phyloP scores from a whole-genome alignment of 2,329 filamentous ascomycete species.

The Zymoseptoria pseudotritici region DNA sequence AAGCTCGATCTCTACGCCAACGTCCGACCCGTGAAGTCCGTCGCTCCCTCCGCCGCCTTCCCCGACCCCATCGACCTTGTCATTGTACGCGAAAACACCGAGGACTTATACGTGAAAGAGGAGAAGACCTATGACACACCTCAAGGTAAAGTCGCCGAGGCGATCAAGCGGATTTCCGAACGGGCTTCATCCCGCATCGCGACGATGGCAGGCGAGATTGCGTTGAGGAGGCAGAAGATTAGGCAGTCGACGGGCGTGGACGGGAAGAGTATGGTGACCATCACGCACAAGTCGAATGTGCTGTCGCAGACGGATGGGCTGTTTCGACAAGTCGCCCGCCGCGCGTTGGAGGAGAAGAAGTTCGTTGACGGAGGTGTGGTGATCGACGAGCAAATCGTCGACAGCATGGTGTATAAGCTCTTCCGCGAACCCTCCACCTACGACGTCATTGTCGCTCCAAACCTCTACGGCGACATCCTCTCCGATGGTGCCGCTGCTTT shows the following conservation, averaged over 20 bases:
- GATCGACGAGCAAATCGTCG: slow-evolving; percentile 91
- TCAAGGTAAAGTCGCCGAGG: slow-evolving; percentile 80
- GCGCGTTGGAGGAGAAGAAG: slow-evolving; percentile 58
- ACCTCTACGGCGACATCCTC: slow-evolving; percentile 94
- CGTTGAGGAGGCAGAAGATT: slow-evolving; percentile 74
- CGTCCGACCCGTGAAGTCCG: slow-evolving; percentile 87
- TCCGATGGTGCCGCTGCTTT: slow-evolving; percentile 92
- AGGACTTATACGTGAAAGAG: slow-evolving; percentile 97
- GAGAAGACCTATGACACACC: slow-evolving; percentile 73
- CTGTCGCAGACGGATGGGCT: slow-evolving; percentile 93
- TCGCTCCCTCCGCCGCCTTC: slow-evolving; percentile 49
- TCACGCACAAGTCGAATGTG: slow-evolving; percentile 98
- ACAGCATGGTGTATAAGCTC: slow-evolving; percentile 99
- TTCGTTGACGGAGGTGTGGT: slow-evolving; percentile 58
- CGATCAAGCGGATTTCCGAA: slow-evolving; percentile 93
- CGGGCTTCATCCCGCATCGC: slow-evolving; percentile 79
- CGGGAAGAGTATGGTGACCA: slow-evolving; percentile 69
- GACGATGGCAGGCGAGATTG: slow-evolving; percentile 90
- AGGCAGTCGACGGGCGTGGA: slow-evolving; percentile 55
- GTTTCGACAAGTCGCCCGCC: slow-evolving; percentile 74
- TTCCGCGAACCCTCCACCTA: slow-evolving; percentile 93
- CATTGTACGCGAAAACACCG: slow-evolving; percentile 97
- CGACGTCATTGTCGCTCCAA: slow-evolving; percentile 96
- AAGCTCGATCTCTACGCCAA: slow-evolving; percentile 93
- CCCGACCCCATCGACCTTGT: slow-evolving; percentile 77